phyloP scores from a whole-genome alignment of 257 asterid genomes.

The Solanum pimpinellifolium region DNA sequence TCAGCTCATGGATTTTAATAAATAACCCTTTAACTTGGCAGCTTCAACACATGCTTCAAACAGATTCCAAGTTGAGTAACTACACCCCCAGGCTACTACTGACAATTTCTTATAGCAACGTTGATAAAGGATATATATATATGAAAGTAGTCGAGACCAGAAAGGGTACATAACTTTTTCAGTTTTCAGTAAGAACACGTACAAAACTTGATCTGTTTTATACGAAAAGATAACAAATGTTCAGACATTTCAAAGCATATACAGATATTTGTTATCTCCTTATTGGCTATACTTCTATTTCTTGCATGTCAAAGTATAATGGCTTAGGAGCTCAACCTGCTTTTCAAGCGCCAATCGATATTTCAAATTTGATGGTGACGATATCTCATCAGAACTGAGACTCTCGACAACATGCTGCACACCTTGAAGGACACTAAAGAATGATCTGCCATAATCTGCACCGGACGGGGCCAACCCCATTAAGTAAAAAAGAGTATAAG shows the following conservation, averaged over 20 bases:
- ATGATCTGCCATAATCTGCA: conserved; percentile 86
- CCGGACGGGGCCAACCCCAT: background rate
- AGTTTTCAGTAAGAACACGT: background rate
- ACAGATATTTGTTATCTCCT: background rate
- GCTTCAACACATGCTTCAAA: background rate
- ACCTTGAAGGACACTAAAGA: conserved; percentile 62
- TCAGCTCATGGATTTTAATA: background rate
- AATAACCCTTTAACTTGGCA: background rate
- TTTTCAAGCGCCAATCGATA: conserved; percentile 84
- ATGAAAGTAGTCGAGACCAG: background rate
- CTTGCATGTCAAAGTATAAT: background rate
- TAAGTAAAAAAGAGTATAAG: background rate
- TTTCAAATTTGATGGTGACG: conserved; percentile 71
- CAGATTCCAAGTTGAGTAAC: background rate
- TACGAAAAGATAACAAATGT: background rate
- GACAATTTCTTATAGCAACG: background rate
- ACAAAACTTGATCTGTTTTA: background rate
- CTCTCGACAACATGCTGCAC: conserved; percentile 70
- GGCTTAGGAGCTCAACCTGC: conserved; percentile 41
- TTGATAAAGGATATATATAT: background rate
- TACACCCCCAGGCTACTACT: background rate
- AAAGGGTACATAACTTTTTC: background rate
- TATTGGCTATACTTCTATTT: background rate
- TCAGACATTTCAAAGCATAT: background rate
- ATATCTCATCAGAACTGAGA: conserved; percentile 60